phyloP scores from a whole-genome alignment of 257 asterid genomes.

The Dorcoceras hygrometricum region DNA sequence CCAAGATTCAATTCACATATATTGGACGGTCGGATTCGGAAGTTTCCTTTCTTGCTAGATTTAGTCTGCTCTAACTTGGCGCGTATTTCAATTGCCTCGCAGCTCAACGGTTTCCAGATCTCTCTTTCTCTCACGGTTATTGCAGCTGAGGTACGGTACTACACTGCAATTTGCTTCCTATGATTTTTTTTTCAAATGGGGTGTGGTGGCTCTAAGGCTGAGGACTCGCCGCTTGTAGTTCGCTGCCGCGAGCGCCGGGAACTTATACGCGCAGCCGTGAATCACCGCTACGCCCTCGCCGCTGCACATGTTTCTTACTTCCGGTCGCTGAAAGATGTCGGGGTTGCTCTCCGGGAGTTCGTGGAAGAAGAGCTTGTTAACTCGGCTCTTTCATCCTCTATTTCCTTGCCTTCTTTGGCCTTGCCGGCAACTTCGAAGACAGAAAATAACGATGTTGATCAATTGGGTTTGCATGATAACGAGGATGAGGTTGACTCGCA shows the following conservation, averaged over 20 bases:
- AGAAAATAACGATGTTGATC: constrained; percentile 31
- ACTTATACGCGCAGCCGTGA: constrained; percentile 71
- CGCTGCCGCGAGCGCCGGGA: constrained; percentile 86
- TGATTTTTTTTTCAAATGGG: constrained; percentile 48
- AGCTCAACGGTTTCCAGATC: constrained; percentile 26
- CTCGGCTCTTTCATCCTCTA: constrained; percentile 44
- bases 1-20: constrained; percentile 21
- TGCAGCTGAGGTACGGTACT: constrained; percentile 22
- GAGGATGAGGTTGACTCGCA: constrained; percentile 46
- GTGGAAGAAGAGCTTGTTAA: constrained; percentile 84
- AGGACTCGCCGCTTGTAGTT: constrained; percentile 64
- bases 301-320: constrained; percentile 86
- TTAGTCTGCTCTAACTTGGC: constrained; percentile 15
- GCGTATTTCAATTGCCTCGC: constrained; percentile 22
- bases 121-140: constrained; percentile 25
- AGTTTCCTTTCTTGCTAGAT: constrained; percentile 23
- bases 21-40: constrained; percentile 13
- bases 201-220: constrained; percentile 76
- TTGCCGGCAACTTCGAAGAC: constrained; percentile 52
- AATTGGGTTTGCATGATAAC: constrained; percentile 34
- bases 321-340: constrained; percentile 70
- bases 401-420: constrained; percentile 67
- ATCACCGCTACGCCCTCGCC: constrained; percentile 84
- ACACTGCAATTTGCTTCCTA: not conserved
- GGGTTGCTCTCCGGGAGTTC: constrained; percentile 77